phyloP scores from a whole-genome alignment of 1,139 yeast species.

The Candida sanyaensis region DNA sequence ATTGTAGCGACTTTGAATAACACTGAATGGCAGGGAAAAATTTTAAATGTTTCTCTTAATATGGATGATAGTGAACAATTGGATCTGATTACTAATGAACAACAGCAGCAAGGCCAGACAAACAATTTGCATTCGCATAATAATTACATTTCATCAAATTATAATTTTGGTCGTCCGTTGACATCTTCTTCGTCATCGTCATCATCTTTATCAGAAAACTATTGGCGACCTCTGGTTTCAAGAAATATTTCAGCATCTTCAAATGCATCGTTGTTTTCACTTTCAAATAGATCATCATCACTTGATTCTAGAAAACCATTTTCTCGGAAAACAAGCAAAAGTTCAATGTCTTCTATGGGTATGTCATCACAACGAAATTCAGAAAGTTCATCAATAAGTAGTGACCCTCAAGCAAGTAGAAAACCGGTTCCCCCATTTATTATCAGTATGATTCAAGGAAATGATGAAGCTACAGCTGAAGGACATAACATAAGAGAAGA shows the following conservation, averaged over 20 bases:
- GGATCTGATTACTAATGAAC: background rate
- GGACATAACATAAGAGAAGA: slow-evolving; percentile 4
- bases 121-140: background rate
- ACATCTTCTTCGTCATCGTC: no score
- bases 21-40: background rate
- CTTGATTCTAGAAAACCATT: slow-evolving; percentile 9
- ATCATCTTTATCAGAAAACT: background rate
- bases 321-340: slow-evolving; percentile 12
- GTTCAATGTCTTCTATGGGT: slow-evolving; percentile 9
- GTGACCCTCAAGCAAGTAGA: slow-evolving; percentile 6
- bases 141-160: background rate
- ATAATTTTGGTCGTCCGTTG: background rate
- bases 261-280: background rate
- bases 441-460: slow-evolving; percentile 26
- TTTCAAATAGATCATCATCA: background rate
- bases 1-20: background rate
- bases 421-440: slow-evolving; percentile 33
- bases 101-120: background rate
- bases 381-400: slow-evolving; percentile 12
- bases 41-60: background rate
- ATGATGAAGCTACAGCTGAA: slow-evolving; percentile 10
- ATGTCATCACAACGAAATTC: slow-evolving; percentile 10
- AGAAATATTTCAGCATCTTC: background rate
- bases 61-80: background rate
- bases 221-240: background rate